Base-by-base conservation (phyloP, 2,329 filamentous ascomycete genomes). In the Penicillium hesseltinei region DNA sequence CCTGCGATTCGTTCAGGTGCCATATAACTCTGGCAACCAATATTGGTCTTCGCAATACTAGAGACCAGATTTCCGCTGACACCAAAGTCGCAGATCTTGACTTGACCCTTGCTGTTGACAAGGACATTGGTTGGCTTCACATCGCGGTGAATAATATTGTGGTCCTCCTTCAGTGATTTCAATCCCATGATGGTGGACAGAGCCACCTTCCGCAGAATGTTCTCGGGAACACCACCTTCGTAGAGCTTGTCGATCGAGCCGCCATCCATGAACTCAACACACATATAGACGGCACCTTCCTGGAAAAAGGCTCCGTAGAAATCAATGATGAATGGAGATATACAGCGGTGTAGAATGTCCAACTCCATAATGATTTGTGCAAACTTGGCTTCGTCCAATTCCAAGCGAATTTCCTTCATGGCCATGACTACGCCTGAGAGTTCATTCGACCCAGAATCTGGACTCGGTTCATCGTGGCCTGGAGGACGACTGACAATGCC, bases 291-390 rank as follows among this genome's bases (percentile, higher is more conserved):
- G 0, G 94, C 94, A 29, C 94, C 93, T 78, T 99, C 94, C 71
- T 99, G 94, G 81, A 97, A 99, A 74, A 99, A 99, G 5, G 94
- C 94, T 0, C 94, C 94, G 73, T 97, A 99, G 69, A 99, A 99
- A 71, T 99, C 93, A 74, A 99, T 94, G 66, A 99, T 97, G 75
- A 93, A 96, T 0, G 94, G 93, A 2, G 92, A 97, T 3, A 94
- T 82, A 70, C 94, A 99, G 66, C 94, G 90, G 77, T 99, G 94
- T 2, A 99, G 81, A 62, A 99, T 93, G 69, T 99, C 91, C 47
- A 99, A 81, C 76, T 99, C 94, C 84, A 97, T 99, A 67, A 97
- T 89, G 70, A 99, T 99, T 38, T 93, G 92, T 7, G 91, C 88
- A 71, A 99, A 96, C 75, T 99, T 99, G 62, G 91, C 89, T 73